Conservation (phyloP, 2,329 filamentous ascomycete species). For the Epichloe festucae region DNA sequence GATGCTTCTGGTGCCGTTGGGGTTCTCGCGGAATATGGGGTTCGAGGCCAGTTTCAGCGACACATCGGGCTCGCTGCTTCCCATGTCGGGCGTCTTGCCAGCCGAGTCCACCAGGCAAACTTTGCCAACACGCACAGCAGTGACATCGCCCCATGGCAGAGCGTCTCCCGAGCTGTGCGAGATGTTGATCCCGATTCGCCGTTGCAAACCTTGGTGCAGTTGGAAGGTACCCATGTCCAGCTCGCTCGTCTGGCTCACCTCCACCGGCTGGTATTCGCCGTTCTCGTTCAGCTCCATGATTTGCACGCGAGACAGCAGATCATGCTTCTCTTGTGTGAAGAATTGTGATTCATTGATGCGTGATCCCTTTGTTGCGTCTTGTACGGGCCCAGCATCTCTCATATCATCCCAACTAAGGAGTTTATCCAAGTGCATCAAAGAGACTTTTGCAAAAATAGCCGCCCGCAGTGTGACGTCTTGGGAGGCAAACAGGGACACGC, state of each 20-base stretch:
- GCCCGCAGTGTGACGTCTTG: slow-evolving; percentile 66
- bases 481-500: slow-evolving; percentile 61
- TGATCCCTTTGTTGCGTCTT: slow-evolving; percentile 41
- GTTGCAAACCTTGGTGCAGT: slow-evolving; percentile 85
- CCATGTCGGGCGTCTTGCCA: slow-evolving; percentile 73
- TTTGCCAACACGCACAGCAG: slow-evolving; percentile 62
- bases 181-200: slow-evolving; percentile 76
- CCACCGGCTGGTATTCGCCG: slow-evolving; percentile 82
- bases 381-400: slow-evolving; percentile 59
- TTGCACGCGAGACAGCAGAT: slow-evolving; percentile 78
- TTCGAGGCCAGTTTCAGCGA: slow-evolving; percentile 63
- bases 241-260: slow-evolving; percentile 76
- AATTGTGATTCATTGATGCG: slow-evolving; percentile 87
- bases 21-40: slow-evolving; percentile 70
- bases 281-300: slow-evolving; percentile 84
- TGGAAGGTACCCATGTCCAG: slow-evolving; percentile 87
- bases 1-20: slow-evolving; percentile 80
- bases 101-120: slow-evolving; percentile 74
- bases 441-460: slow-evolving; percentile 83
- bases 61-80: slow-evolving; percentile 59
- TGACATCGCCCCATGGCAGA: slow-evolving; percentile 78
- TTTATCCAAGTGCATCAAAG: slow-evolving; percentile 90
- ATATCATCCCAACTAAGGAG: slow-evolving; percentile 98
- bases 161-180: slow-evolving; percentile 82
- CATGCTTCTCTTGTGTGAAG: slow-evolving; percentile 84